Evolutionary conservation across 768 basidiomycete genomes (phyloP), one percentile per base, ranked within the genome.

Genomic region (Erythrobasidium yunnanense): DNA sequence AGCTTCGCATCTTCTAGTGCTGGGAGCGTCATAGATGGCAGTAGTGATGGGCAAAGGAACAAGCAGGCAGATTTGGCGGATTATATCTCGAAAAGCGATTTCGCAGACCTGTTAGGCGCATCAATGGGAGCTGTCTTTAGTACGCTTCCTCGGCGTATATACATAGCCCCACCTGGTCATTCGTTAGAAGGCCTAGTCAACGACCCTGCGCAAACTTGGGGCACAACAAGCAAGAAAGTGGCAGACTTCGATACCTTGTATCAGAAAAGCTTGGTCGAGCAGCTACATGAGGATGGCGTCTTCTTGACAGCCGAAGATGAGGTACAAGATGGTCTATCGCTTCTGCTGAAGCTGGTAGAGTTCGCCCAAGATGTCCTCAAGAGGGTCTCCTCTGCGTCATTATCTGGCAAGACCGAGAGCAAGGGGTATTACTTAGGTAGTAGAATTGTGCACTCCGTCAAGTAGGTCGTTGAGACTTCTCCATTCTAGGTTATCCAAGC

Each of bases 61-160:
- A n/a, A n/a, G n/a, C n/a, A n/a, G n/a, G n/a, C n/a, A n/a, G n/a
- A 42, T n/a, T n/a, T 42, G 38, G 38, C 38, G 11, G n/a, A n/a
- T 79, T 97, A 38, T 89, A 89, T 20, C 90, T 92, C 74, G 95
- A 90, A 74, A 88, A 96, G 91, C n/a, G 93, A 96, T 76, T 93
- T 95, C 75, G 89, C 90, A n/a, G 91, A 96, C 69, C 93, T 97
- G 11, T 82, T 97, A 50, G 90, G 86, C 18, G 93, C 93, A 2
- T 90, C 91, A 17, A 75, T 97, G 11, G 86, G 90, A 2, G 93
- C 93, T 0, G 87, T 93, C 1, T 96, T 93, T 73, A 95, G 90
- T 1, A 77, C 90, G 1, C 79, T 97, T 11, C 93, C 93, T 0
- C 83, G 84, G 20, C 95, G 95, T 76, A 80, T 97, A 45, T 84